phyloP scores from a whole-genome alignment of 441 rosid species.

The Erysimum pusillum region DNA sequence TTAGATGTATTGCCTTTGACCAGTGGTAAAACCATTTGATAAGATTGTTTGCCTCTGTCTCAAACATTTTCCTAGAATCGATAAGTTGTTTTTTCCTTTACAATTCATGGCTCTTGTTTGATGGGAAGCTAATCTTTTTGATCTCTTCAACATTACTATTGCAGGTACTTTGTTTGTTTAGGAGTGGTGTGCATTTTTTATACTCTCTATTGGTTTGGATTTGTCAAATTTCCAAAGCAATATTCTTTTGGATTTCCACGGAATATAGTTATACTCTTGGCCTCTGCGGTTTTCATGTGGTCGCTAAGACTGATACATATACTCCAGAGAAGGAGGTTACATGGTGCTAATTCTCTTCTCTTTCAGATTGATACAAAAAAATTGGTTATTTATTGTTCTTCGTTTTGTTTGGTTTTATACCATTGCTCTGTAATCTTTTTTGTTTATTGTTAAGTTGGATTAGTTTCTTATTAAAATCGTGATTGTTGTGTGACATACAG shows the following conservation, averaged over 20 bases:
- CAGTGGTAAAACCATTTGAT: slow-evolving; percentile 11
- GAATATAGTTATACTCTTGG: slow-evolving; percentile 37
- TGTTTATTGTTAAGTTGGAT: slow-evolving; percentile 15
- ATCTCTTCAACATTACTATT: background rate
- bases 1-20: slow-evolving; percentile 16
- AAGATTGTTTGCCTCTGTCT: background rate
- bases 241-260: slow-evolving; percentile 11
- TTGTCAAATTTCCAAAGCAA: slow-evolving; percentile 11
- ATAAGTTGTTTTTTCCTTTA: background rate
- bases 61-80: background rate
- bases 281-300: slow-evolving; percentile 44
- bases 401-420: slow-evolving; percentile 25
- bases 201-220: slow-evolving; percentile 31
- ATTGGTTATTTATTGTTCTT: slow-evolving; percentile 19
- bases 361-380: slow-evolving; percentile 25
- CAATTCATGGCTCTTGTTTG: background rate
- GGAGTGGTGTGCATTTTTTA: slow-evolving; percentile 32
- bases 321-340: slow-evolving; percentile 39
- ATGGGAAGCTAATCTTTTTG: slow-evolving; percentile 29
- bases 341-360: slow-evolving; percentile 41
- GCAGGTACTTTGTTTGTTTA: slow-evolving; percentile 43
- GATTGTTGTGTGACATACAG: slow-evolving; percentile 10
- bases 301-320: slow-evolving; percentile 29
- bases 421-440: slow-evolving; percentile 20
- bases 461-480: slow-evolving; percentile 7